phyloP scores from a whole-genome alignment of 805 yeast species.

The Limtongia smithiae region DNA sequence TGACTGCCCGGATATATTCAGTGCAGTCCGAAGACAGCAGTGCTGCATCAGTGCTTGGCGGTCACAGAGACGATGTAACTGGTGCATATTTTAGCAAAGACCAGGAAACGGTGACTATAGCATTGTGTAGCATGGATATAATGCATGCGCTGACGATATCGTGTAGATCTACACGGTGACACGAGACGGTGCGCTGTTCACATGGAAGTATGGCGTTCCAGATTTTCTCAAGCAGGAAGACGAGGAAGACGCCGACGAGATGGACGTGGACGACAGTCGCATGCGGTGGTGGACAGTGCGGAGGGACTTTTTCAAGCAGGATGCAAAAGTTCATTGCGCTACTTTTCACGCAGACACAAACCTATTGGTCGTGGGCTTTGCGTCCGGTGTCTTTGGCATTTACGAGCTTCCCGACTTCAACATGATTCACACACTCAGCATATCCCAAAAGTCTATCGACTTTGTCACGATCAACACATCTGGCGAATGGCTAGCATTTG shows the following conservation, averaged over 20 bases:
- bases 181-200: conserved; percentile 89
- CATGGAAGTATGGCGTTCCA: conserved; percentile 78
- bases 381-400: conserved; percentile 83
- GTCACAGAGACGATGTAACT: conserved; percentile 85
- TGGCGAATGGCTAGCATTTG: conserved; percentile 98
- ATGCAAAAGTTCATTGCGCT: conserved; percentile 69
- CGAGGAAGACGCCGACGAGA: conserved; percentile 44
- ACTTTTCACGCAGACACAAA: conserved; percentile 74
- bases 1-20: conserved; percentile 83
- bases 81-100: conserved; percentile 82
- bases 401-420: conserved; percentile 82
- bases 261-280: conserved; percentile 38
- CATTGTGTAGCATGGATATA: background rate
- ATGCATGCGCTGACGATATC: background rate
- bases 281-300: conserved; percentile 76
- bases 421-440: conserved; percentile 77
- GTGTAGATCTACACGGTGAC: conserved; percentile 72
- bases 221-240: conserved; percentile 42
- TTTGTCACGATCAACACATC: conserved; percentile 72
- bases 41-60: conserved; percentile 83
- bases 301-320: conserved; percentile 71
- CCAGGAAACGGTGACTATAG: conserved; percentile 60
- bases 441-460: conserved; percentile 88
- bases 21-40: conserved; percentile 62
- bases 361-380: conserved; percentile 81